Percentiles rank a stretch among this genome's conserved stretches.
Evolutionary conservation across 2,329 filamentous ascomycete species (phyloP).

Genomic region (Trichoderma sp.): DNA sequence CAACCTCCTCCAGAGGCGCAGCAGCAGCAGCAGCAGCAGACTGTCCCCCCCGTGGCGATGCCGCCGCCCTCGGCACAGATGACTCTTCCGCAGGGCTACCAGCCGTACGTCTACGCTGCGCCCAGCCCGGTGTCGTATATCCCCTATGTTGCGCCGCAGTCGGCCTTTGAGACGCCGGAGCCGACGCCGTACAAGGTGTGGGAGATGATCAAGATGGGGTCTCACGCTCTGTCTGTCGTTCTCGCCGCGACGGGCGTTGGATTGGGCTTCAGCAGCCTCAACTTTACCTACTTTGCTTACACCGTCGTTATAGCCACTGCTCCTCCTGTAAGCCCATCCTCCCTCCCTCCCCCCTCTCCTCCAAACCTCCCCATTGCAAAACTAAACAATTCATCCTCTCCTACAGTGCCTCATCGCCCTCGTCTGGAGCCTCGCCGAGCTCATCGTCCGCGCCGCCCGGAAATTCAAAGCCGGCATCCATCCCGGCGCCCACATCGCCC

Average conservation of each 20-base stretch:
- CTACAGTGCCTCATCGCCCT: constrained; percentile 36
- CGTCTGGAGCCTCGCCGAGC: constrained; percentile 39
- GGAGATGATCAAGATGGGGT: not conserved
- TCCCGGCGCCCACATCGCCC: constrained; percentile 42
- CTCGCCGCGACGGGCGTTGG: not conserved
- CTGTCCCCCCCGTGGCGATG: not conserved
- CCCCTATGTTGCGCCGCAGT: not conserved
- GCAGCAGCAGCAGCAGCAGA: not conserved
- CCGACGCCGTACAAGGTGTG: not conserved
- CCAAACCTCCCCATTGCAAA: not conserved
- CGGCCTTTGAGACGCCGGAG: not conserved
- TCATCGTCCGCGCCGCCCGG: constrained; percentile 36
- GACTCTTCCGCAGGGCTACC: not conserved
- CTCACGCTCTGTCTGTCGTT: not conserved
- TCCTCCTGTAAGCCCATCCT: constrained; percentile 11
- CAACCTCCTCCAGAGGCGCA: not conserved
- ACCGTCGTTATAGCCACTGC: not conserved
- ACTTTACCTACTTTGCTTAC: not conserved
- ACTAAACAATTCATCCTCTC: not conserved
- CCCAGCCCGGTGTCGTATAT: not conserved
- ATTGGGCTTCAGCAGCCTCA: not conserved
- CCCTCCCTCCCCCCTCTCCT: not conserved
- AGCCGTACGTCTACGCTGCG: not conserved
- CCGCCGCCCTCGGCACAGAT: not conserved
- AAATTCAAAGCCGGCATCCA: constrained; percentile 38